These are phyloP conservation scores for Mercurialis annua DNA, from an alignment of 345 rosid species.

Conservation along the genomic window DNA sequence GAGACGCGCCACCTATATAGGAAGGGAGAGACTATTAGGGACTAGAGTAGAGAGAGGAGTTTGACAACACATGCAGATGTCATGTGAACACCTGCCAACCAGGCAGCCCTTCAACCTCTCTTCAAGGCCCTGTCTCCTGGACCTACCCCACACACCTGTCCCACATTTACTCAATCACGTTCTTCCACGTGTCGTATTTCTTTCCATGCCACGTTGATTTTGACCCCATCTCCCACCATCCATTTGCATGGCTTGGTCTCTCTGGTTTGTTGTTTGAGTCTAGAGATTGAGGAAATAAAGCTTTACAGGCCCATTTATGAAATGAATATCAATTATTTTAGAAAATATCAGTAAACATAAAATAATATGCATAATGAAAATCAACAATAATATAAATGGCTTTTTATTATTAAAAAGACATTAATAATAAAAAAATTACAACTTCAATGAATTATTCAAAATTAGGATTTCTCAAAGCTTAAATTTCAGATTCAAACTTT, in stretches of 20 bases:
- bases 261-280: background rate
- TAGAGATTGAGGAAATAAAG: background rate
- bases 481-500: too few species aligned
- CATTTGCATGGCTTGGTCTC: background rate
- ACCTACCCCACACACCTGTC: constrained; percentile 17
- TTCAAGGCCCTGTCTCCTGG: constrained; percentile 40
- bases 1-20: too few species aligned
- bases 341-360: too few species aligned
- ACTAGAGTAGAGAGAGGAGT: background rate
- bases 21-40: background rate
- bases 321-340: background rate
- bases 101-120: constrained; percentile 36
- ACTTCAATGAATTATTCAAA: too few species aligned
- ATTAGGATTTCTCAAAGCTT: too few species aligned
- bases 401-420: too few species aligned
- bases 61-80: constrained; percentile 45
- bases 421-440: too few species aligned
- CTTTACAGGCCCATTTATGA: background rate
- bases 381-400: too few species aligned
- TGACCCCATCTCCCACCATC: constrained; percentile 1
- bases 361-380: too few species aligned
- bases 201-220: background rate
- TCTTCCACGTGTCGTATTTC: constrained; percentile 1
- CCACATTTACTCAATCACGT: background rate
- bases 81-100: constrained; percentile 54